These are phyloP conservation scores for Cynanchum wilfordii DNA, from an alignment of 257 asterid genomes.

Conservation along the genomic window DNA sequence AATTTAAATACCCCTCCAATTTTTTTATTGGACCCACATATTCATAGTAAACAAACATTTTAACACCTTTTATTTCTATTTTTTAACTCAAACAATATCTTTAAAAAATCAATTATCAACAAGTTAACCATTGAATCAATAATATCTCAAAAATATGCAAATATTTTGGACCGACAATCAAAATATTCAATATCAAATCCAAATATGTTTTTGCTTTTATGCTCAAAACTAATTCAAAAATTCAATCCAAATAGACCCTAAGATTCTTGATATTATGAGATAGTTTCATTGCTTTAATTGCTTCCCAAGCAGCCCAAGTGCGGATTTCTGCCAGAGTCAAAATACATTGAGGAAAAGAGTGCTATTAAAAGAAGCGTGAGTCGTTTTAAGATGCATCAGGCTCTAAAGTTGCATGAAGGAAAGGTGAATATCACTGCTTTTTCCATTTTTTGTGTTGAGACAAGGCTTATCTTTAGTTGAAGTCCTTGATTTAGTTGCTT, in stretches of 20 bases:
- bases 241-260: background rate
- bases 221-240: no score
- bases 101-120: no score
- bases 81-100: no score
- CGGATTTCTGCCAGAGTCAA: slow-evolving; percentile 76
- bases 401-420: slow-evolving; percentile 61
- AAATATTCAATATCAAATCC: no score
- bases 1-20: no score
- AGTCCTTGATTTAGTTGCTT: slow-evolving; percentile 12
- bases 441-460: background rate
- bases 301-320: slow-evolving; percentile 74
- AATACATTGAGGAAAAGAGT: slow-evolving; percentile 64
- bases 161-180: no score
- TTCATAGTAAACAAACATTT: no score
- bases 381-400: slow-evolving; percentile 93
- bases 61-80: no score
- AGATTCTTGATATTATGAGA: slow-evolving; percentile 11
- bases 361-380: slow-evolving; percentile 55
- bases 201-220: no score
- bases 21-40: no score
- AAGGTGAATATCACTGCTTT: slow-evolving; percentile 36
- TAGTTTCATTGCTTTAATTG: slow-evolving; percentile 13
- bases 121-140: no score
- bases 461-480: background rate
- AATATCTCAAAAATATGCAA: no score